A percentile compares a stretch with the other conserved stretches of the same genome.
Conservation (phyloP, 768 basidiomycete genomes). For the Leccinum broughii region DNA sequence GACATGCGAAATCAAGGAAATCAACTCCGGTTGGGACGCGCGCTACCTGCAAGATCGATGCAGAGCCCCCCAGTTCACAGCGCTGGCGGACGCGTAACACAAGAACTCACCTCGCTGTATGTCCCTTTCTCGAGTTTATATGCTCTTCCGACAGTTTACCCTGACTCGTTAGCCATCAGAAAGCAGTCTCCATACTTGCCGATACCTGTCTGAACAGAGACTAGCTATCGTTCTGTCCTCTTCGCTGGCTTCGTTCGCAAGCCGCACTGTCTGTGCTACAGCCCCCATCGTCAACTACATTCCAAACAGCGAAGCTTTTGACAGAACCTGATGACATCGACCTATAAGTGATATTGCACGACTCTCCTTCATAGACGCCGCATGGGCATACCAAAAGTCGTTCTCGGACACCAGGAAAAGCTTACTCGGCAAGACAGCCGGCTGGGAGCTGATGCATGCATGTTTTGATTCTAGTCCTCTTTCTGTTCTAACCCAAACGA, state of each 20-base stretch:
- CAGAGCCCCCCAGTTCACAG: no score
- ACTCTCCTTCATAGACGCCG: slow-evolving; percentile 63
- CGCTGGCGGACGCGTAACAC: no score
- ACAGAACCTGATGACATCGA: slow-evolving; percentile 70
- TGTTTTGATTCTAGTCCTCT: background rate
- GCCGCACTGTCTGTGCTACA: no score
- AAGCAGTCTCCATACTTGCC: slow-evolving; percentile 69
- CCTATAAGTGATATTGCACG: slow-evolving; percentile 64
- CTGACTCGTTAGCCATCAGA: slow-evolving; percentile 36
- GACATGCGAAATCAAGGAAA: slow-evolving; percentile 46
- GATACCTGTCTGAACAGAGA: slow-evolving; percentile 75
- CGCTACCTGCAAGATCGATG: slow-evolving; percentile 33
- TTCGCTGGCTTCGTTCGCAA: slow-evolving; percentile 37
- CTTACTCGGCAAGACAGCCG: slow-evolving; percentile 58
- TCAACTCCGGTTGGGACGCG: slow-evolving; percentile 24
- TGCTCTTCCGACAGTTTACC: no score
- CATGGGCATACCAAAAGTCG: slow-evolving; percentile 73
- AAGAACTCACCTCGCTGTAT: no score
- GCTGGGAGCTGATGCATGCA: slow-evolving; percentile 63
- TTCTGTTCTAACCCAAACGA: background rate
- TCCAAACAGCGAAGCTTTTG: slow-evolving; percentile 70
- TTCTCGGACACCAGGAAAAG: slow-evolving; percentile 61
- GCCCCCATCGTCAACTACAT: slow-evolving; percentile 69
- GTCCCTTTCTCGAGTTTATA: no score
- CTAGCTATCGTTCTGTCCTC: slow-evolving; percentile 48